Conservation (phyloP, 306 rosid genomes). For the Vicia faba region DNA sequence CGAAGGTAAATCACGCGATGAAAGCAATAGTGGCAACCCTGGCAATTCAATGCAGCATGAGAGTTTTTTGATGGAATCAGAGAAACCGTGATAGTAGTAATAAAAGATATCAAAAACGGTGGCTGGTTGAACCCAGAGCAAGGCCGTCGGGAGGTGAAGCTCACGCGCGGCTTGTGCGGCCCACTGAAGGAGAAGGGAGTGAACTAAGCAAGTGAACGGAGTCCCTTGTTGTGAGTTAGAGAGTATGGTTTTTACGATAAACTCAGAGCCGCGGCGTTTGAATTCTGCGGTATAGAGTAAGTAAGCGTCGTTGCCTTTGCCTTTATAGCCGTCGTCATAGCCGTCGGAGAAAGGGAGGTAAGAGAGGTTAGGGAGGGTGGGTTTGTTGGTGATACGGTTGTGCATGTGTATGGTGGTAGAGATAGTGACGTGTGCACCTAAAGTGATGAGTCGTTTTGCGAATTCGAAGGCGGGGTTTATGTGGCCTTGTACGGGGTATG, state of each 20-base stretch:
- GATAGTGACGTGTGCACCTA: constrained; percentile 47
- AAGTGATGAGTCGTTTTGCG: constrained; percentile 38
- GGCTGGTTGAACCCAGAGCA: constrained; percentile 13
- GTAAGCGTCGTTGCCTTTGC: neutral
- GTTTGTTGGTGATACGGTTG: constrained; percentile 33
- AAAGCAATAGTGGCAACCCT: neutral
- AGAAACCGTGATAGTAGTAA: neutral
- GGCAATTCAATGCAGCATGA: neutral
- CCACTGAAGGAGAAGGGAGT: constrained; percentile 42
- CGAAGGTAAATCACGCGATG: constrained; percentile 12
- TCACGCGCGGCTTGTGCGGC: constrained; percentile 39
- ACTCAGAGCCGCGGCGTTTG: constrained; percentile 39
- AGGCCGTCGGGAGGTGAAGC: constrained; percentile 30
- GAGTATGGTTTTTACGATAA: constrained; percentile 27
- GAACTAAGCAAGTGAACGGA: constrained; percentile 46
- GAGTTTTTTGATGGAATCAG: neutral
- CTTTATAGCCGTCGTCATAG: constrained; percentile 33
- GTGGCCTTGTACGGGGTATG: constrained; percentile 49
- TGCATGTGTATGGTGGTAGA: constrained; percentile 31
- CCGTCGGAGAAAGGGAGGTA: constrained; percentile 49
- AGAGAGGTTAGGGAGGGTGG: constrained; percentile 33
- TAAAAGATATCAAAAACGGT: neutral
- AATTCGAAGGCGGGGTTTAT: constrained; percentile 54
- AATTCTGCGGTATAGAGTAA: constrained; percentile 11
- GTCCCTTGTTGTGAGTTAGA: constrained; percentile 30